Conservation (phyloP, 129 eudicot genomes). For the Helianthus tuberosus region DNA sequence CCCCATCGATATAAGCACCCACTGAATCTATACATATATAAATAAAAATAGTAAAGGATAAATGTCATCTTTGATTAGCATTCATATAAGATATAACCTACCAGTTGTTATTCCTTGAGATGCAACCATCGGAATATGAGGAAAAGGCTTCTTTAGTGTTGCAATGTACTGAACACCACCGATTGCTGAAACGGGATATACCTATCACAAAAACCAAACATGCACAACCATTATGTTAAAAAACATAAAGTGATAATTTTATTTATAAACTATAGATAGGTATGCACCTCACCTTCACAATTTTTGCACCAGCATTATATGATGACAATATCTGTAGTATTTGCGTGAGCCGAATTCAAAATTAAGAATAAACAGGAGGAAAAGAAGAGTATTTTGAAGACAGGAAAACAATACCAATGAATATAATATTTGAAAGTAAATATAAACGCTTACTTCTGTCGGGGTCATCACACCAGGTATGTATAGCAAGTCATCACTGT, state of each 20-base stretch:
- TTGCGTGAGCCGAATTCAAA: conserved; percentile 18
- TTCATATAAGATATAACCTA: conserved; percentile 15
- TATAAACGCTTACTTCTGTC: conserved; percentile 57
- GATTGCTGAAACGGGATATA: conserved; percentile 83
- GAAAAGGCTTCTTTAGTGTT: conserved; percentile 74
- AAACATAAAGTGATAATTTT: neutral
- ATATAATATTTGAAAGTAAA: neutral
- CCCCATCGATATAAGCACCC: conserved; percentile 57
- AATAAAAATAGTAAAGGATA: neutral
- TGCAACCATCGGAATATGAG: conserved; percentile 82
- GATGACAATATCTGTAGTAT: conserved; percentile 68
- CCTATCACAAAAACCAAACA: conserved; percentile 39
- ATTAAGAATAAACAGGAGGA: neutral
- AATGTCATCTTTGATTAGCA: neutral
- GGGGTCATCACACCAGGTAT: conserved; percentile 97
- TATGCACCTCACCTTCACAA: conserved; percentile 64
- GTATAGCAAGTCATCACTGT: conserved; percentile 52
- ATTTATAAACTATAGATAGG: neutral
- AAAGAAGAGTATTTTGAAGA: neutral
- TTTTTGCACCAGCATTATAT: conserved; percentile 74
- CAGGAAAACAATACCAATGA: neutral
- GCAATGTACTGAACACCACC: conserved; percentile 72
- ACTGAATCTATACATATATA: conserved; percentile 38
- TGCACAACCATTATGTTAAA: neutral
- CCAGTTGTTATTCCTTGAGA: conserved; percentile 89